Evolutionary conservation across 129 eudicot genomes (phyloP).

Genomic region (Tagetes patula): DNA sequence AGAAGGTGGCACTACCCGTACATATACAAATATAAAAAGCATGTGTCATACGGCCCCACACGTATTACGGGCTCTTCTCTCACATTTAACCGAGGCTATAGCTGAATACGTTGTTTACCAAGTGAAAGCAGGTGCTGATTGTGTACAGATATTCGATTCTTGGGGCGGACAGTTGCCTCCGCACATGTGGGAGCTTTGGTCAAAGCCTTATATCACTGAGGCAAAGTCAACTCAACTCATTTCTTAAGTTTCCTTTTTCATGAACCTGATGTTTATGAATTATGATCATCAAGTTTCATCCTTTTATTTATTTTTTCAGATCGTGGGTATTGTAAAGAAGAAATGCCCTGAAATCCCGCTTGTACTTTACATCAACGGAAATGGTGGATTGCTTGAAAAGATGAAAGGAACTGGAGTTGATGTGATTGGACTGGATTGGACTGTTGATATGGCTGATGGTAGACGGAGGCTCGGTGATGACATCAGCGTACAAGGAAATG

Average conservation of each 20-base stretch:
- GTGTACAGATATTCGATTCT: slow-evolving; percentile 95
- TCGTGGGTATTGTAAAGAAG: slow-evolving; percentile 62
- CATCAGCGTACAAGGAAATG: slow-evolving; percentile 86
- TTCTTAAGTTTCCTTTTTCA: background rate
- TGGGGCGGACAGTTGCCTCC: slow-evolving; percentile 99
- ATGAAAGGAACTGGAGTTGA: slow-evolving; percentile 92
- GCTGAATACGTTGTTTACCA: slow-evolving; percentile 77
- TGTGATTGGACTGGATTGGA: slow-evolving; percentile 98
- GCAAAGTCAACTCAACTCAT: slow-evolving; percentile 36
- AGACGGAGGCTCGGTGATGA: slow-evolving; percentile 76
- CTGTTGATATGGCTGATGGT: slow-evolving; percentile 98
- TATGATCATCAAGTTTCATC: slow-evolving; percentile 15
- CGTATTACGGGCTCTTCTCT: slow-evolving; percentile 68
- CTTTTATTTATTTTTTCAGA: slow-evolving; percentile 44
- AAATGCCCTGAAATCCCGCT: slow-evolving; percentile 87
- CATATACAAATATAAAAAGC: slow-evolving; percentile 87
- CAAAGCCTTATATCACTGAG: slow-evolving; percentile 93
- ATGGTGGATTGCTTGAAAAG: slow-evolving; percentile 92
- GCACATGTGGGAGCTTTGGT: slow-evolving; percentile 94
- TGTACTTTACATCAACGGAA: slow-evolving; percentile 89
- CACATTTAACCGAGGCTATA: slow-evolving; percentile 79
- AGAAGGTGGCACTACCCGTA: slow-evolving; percentile 95
- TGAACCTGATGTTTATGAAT: background rate
- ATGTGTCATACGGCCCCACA: slow-evolving; percentile 89
- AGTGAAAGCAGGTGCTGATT: slow-evolving; percentile 89